Conservation (phyloP, 805 yeast genomes). For the Candida berthetii region DNA sequence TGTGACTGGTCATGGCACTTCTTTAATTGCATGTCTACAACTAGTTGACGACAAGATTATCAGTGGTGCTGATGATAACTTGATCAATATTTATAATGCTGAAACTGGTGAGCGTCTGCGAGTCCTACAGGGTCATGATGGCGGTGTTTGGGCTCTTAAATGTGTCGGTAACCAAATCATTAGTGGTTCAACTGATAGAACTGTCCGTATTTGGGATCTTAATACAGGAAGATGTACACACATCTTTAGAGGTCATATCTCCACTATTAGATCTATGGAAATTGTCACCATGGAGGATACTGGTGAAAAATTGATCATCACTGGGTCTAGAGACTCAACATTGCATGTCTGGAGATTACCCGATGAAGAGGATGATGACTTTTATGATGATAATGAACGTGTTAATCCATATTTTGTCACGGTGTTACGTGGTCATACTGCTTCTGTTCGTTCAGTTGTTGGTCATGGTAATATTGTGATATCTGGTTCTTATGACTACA, state of each 20-base stretch:
- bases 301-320: slow-evolving; percentile 65
- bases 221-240: slow-evolving; percentile 83
- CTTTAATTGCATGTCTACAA: slow-evolving; percentile 92
- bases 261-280: slow-evolving; percentile 89
- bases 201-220: slow-evolving; percentile 92
- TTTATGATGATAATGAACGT: slow-evolving; percentile 27
- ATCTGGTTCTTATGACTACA: slow-evolving; percentile 87
- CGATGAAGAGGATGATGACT: slow-evolving; percentile 23
- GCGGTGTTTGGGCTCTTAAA: slow-evolving; percentile 98
- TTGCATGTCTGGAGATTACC: slow-evolving; percentile 85
- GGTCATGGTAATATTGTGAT: slow-evolving; percentile 81
- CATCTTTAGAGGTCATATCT: slow-evolving; percentile 84
- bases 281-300: slow-evolving; percentile 64
- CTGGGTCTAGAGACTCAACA: slow-evolving; percentile 85
- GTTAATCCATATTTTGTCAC: slow-evolving; percentile 59
- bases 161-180: slow-evolving; percentile 79
- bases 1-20: slow-evolving; percentile 63
- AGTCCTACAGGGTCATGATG: slow-evolving; percentile 82
- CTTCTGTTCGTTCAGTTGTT: slow-evolving; percentile 79
- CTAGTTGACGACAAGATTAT: slow-evolving; percentile 87
- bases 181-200: slow-evolving; percentile 91
- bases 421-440: slow-evolving; percentile 68
- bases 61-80: slow-evolving; percentile 87
- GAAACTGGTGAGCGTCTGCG: slow-evolving; percentile 57
- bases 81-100: slow-evolving; percentile 77